phyloP scores from a whole-genome alignment of 495 filamentous ascomycete species.

The Lasiosphaeriaceae sp. region DNA sequence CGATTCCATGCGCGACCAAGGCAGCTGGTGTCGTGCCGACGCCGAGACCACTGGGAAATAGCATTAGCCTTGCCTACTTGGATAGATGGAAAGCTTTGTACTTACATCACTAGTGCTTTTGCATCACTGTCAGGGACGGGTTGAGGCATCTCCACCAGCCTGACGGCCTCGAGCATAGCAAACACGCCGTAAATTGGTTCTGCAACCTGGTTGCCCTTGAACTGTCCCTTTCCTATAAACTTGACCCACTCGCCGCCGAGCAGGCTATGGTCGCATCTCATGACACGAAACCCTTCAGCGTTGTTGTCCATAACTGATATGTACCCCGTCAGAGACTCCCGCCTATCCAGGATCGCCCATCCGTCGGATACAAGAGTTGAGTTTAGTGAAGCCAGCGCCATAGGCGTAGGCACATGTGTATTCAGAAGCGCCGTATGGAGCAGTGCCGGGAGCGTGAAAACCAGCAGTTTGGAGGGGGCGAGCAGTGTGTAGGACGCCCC shows the following conservation, averaged over 20 bases:
- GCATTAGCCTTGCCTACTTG: neutral
- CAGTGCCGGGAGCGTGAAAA: slow-evolving; percentile 63
- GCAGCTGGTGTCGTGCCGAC: slow-evolving; percentile 88
- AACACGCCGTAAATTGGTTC: slow-evolving; percentile 95
- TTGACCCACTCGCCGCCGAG: slow-evolving; percentile 91
- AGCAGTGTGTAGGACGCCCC: slow-evolving; percentile 58
- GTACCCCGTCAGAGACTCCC: slow-evolving; percentile 86
- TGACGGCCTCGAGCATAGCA: slow-evolving; percentile 84
- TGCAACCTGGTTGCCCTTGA: slow-evolving; percentile 49
- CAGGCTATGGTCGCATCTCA: slow-evolving; percentile 91
- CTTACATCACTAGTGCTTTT: slow-evolving; percentile 80
- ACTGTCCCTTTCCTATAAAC: slow-evolving; percentile 28
- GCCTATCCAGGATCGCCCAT: slow-evolving; percentile 68
- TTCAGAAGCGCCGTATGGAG: slow-evolving; percentile 68
- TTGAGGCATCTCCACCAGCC: slow-evolving; percentile 62
- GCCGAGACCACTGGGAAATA: slow-evolving; percentile 67
- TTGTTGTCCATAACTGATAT: slow-evolving; percentile 79
- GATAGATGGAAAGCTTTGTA: neutral
- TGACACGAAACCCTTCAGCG: slow-evolving; percentile 66
- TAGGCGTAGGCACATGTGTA: slow-evolving; percentile 58
- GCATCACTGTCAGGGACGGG: slow-evolving; percentile 58
- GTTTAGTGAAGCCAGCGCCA: slow-evolving; percentile 57
- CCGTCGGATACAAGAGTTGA: slow-evolving; percentile 49
- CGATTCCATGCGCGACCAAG: slow-evolving; percentile 79
- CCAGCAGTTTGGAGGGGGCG: slow-evolving; percentile 62